Base-by-base conservation (phyloP, 352 stramenopile species). In the Phytopythium aichiense region DNA sequence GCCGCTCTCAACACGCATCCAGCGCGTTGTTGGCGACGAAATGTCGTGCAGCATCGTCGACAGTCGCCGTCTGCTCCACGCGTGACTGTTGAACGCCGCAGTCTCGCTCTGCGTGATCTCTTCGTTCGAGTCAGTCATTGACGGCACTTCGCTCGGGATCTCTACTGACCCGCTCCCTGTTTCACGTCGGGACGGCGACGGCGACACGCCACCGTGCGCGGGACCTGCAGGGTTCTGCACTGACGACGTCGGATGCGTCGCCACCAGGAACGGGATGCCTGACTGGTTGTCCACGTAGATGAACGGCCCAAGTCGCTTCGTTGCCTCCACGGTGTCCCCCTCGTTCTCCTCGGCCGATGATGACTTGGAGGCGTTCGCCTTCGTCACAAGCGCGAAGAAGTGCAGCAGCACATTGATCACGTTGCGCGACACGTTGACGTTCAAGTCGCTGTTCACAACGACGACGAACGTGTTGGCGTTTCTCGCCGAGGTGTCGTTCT, bases 271-370 rank as follows among this genome's bases (percentile, higher is more conserved):
- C 25, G 79, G 79, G 55, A 95, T 92, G 12, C 86, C 86, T 2
- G 84, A 91, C 51, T 95, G 84, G 52, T 95, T 95, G 54, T 95
- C 86, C 8, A 95, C 82, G 58, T 95, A 95, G 53, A 95, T 90
- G 61, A 87, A 92, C 22, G 84, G 81, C 1, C 86, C 86, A 30
- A 95, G 80, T 9, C 79, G 80, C 11, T 74, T 72, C 40, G 63
- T 67, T 31, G 80, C 64, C 16, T 64, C 69, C 55, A 87, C 73
- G 4, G 18, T 22, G 7, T 58, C 35, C 18, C 22, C 53, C 2
- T 58, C 38, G 7, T 25, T 22, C 13, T 46, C 35, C 22, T 80
- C 72, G 0, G 65, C 69, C 35, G 71, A 67, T 11, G 72, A 68
- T 3, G 71, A 65, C 22, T 78, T 66, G 42, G 69, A 58, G 22